Base-by-base conservation (phyloP, 768 basidiomycete species). In the Tylopilus intermedius region DNA sequence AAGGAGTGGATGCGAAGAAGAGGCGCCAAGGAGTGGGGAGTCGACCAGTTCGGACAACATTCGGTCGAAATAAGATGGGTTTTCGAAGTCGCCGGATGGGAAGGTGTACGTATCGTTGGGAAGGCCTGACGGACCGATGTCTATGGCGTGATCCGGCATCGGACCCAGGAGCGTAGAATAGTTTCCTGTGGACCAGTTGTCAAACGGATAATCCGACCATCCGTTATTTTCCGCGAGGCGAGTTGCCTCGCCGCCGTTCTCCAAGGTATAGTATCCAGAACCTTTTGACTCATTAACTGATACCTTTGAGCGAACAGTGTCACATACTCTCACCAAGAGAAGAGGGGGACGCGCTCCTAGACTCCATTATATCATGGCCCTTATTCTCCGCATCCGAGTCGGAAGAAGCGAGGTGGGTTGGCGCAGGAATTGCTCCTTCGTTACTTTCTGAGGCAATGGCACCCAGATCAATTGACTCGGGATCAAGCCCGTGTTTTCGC, bases 401-500 rank as follows among this genome's bases (percentile, higher is more conserved):
- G 27, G 52, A 50, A 9, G 56, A 45, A 45, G 55, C 18, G 32
- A 39, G 46, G 8, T 46, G 47, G 9, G 40, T 59, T 30, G 72
- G 53, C 27, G 70, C 46, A 6, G 45, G 14, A 15, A 37, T 22
- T 27, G 18, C 39, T 14, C 32, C 26, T 44, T 26, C 41, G n/a
- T 11, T 30, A 29, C 42, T 58, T 45, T 53, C 47, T 32, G 61
- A 56, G 24, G 67, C 65, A 43, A 72, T 67, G 26, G 57, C 51
- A 18, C 47, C 33, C 30, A 67, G 27, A 40, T 63, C 62, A 26
- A 67, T 32, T 14, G 41, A 39, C 8, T 7, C 27, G 10, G 66
- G 56, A 54, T 74, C 62, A 51, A 71, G 45, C 15, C 64, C 66
- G 54, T 86, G 84, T 62, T 77, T 79, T 51, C 61, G 67, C 45